Evolutionary conservation across 192 early-diverging fungal species (phyloP), one percentile per base, ranked within the genome.

Genomic region (Chytriomyces sp.): DNA sequence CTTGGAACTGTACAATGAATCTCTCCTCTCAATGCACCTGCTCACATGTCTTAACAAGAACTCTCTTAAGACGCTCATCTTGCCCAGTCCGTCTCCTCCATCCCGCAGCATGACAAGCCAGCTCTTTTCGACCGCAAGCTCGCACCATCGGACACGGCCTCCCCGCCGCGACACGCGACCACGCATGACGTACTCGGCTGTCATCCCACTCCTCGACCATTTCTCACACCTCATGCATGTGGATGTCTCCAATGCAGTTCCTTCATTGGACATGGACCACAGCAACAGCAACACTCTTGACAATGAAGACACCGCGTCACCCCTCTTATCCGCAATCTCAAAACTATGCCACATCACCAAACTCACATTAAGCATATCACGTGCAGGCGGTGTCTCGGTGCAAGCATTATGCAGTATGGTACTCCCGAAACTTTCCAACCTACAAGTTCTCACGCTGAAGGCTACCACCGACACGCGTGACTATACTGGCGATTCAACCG

Each of bases 401-500:
- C 50, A 47, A 7, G 60, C n/a, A 9, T 9, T 60, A 13, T 60
- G 8, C 24, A n/a, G 18, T n/a, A 11, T 23, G 16, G 61, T 73
- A 8, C 20, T 73, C 11, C 45, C 71, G 2, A 9, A 47, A 35
- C 35, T 73, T 4, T 6, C 0, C 11, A 45, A 62, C 13, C 46
- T 73, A 26, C 28, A 18, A 7, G 26, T 10, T 3, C 44, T 73
- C 7, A 73, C 71, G 8, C 24, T 73, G 43, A 73, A 73, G 43
- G 63, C 63, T 26, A 63, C 59, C 28, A 7, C 20, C 28, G 44
- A 26, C n/a, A 63, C 60, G 61, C 28, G 43, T 28, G 71, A 73
- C 20, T 73, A 73, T n/a, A 63, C 61, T 11, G 77, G 69, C 7
- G 77, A 78, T 49, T 45, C 59, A 26, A 78, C 77, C 0, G 69